Base-by-base conservation (phyloP, 345 rosid species). In the Salix suchowensis region DNA sequence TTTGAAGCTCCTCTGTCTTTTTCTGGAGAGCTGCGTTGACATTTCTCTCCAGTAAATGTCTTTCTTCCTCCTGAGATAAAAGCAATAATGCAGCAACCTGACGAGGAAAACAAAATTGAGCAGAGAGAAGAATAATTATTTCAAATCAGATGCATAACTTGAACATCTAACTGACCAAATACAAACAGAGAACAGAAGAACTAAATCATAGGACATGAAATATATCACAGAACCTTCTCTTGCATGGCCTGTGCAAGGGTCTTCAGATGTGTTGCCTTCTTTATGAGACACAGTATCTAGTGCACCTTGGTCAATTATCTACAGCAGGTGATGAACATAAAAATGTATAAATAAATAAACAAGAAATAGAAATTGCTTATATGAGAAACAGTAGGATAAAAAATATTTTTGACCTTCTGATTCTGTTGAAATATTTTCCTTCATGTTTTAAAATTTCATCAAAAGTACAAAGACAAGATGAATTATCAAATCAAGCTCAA, bases 51-150 rank as follows among this genome's bases (percentile, higher is more conserved):
- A 94, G 86, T 75, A 94, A 84, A 86, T 94, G 97, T 76, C 98
- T 89, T 86, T 94, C 99, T 79, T 92, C 99, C 83, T 94, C 91
- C 84, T 96, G 98, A 11, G 99, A 94, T 78, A 96, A 75, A 82
- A 96, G 97, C 72, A 96, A 79, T 36, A 96, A 85, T 46, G 97
- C 86, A 26, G 89, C 85, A 78, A 94, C 97, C 99, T 96, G 87
- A 69, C 60, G 82, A 79, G 68, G 71, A 55, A 73, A 74, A 70
- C 62, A 37, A 62, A 34, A 37, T 42, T 74, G 39, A 72, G 23
- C 76, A 60, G 30, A 40, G 39, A 68, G 68, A 62, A 77, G 16
- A 72, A 39, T 40, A 37, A 77, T 65, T 23, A 80, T 15, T 42
- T 71, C 28, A 67, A 28, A 37, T 39, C 55, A 74, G 67, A 36